phyloP scores from a whole-genome alignment of 140 eudicot genomes.

The Stevia rebaudiana region DNA sequence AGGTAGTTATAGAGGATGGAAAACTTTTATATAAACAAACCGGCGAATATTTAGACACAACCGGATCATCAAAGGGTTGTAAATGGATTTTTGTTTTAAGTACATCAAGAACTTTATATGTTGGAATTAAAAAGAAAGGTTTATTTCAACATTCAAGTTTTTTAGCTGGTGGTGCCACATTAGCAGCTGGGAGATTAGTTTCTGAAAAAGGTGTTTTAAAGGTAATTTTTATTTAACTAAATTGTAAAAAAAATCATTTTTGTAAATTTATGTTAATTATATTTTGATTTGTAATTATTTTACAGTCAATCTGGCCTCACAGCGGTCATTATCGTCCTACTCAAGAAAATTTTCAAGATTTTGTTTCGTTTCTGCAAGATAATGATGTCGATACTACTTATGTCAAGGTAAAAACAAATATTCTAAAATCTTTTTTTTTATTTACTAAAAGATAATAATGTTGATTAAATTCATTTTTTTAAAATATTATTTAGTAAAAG shows the following conservation, averaged over 20 bases:
- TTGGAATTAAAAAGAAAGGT: constrained; percentile 84
- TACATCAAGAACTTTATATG: constrained; percentile 73
- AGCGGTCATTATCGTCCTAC: constrained; percentile 96
- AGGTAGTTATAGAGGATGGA: constrained; percentile 62
- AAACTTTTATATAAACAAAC: constrained; percentile 61
- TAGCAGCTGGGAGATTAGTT: constrained; percentile 92
- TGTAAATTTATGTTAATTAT: not conserved
- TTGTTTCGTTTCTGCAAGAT: constrained; percentile 61
- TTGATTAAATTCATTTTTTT: not conserved
- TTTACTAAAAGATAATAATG: not conserved
- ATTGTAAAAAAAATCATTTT: not conserved
- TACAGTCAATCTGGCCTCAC: constrained; percentile 97
- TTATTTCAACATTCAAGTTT: constrained; percentile 95
- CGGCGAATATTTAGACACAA: constrained; percentile 57
- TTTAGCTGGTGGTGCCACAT: constrained; percentile 93
- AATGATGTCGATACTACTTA: constrained; percentile 59
- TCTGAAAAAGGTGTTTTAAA: constrained; percentile 73
- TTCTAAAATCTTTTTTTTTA: not conserved
- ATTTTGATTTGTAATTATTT: constrained; percentile 7
- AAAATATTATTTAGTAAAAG: not conserved
- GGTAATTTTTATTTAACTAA: constrained; percentile 33
- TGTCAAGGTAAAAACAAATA: constrained; percentile 54
- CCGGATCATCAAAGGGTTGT: constrained; percentile 43
- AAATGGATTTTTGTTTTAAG: constrained; percentile 98
- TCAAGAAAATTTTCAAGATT: constrained; percentile 80